Base-by-base conservation (phyloP, 2,329 filamentous ascomycete genomes). In the Penicillium freii region DNA sequence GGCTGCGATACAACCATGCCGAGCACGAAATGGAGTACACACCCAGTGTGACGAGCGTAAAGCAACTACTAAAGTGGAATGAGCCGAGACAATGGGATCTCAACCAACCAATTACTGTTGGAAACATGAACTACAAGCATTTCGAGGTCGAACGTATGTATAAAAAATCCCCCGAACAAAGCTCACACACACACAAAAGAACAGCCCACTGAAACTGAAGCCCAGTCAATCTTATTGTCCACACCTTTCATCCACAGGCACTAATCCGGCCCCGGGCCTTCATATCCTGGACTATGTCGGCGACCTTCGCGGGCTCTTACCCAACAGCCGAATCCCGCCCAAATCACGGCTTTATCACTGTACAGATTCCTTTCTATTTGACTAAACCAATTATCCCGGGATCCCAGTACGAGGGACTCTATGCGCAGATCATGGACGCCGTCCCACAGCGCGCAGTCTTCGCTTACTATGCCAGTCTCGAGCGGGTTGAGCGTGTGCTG, bases 21-120 rank as follows among this genome's bases (percentile, higher is more conserved):
- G 65, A 71, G 56, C 70, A 78, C 62, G 76, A 78, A 58, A 68
- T 69, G 69, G 71, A 70, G 33, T 78, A 78, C 62, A 77, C 74
- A 31, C 74, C 74, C 6, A 75, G 66, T 44, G 69, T 76, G 9
- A 66, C 63, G 2, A 49, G 62, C 4, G 66, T 74, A 11, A 67
- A 72, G 50, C 56, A 56, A 29, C 45, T 75, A 31, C 29, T 73
- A 45, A 57, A 69, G 21, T 75, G 73, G 73, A 54, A 61, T 3
- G 38, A 55, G 4, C 50, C 59, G n/a, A 27, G 58, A 19, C 44
- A 59, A n/a, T 63, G 57, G 31, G 53, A 63, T 25, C 23, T 62
- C 4, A 48, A 63, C 7, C 10, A 27, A 3, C 21, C 25, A 11
- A 27, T 58, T 9, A 57, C 62, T 23, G 33, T 64, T 0, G 58